Evolutionary conservation across 2,329 filamentous ascomycete species (phyloP), one percentile per base, ranked within the genome.

Genomic region (Cytospora piceae): DNA sequence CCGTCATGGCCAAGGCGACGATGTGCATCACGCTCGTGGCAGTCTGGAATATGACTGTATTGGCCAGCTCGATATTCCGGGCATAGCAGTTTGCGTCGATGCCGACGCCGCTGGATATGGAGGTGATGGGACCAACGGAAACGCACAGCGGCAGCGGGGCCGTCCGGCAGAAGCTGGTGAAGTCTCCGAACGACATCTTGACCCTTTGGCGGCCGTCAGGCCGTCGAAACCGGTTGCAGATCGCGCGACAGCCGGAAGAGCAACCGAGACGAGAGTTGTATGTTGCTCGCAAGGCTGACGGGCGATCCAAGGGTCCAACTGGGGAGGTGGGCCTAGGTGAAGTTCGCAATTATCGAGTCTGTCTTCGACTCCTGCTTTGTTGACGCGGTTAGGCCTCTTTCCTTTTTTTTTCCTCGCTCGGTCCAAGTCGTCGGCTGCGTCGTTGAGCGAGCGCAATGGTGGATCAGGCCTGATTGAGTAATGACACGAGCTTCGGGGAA

Each of bases 1-100:
- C 91, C 4, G 93, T 96, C 94, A 99, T 97, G 72, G 89, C 82
- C 67, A 99, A 82, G 17, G 94, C 92, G 65, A 91, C 81, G 71
- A 99, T 98, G 78, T 99, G 95, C 80, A 95, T 92, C 74, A 94
- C 93, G 68, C 92, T 92, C 27, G 93, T 89, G 32, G 94, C 95
- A 74, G 90, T 92, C 80, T 98, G 89, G 77, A 99, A 99, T 74
- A 99, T 99, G 80, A 98, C 94, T 51, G 95, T 99, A 81, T 99
- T 99, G 71, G 94, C 95, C 71, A 98, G 80, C 79, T 97, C 94
- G 77, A 99, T 94, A 73, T 95, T 96, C 67, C 95, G 89, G 67
- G 95, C 92, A 80, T 94, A 98, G 83, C 95, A 99, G 74, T 89
- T 87, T 65, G 95, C 88, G 77, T 97, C 90, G 70, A 97, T 95